Percentiles rank a stretch among this genome's conserved stretches.
Evolutionary conservation across 805 yeast genomes (phyloP).

Genomic region (Metschnikowia vanudenii): DNA sequence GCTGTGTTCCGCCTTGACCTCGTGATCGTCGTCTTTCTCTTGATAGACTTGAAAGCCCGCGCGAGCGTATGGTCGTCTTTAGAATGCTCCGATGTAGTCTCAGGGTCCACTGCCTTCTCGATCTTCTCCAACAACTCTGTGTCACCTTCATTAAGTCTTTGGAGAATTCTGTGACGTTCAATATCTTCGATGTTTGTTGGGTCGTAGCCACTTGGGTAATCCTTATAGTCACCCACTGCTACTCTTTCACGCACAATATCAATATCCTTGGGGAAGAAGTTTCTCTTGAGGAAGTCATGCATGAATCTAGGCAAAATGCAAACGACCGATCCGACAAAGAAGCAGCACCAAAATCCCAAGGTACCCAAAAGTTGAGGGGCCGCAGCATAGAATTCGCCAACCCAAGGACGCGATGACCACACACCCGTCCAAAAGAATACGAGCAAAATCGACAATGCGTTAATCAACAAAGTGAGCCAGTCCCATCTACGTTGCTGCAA

Average conservation of each 20-base stretch:
- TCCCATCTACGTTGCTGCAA: slow-evolving; percentile 78
- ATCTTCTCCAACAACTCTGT: slow-evolving; percentile 35
- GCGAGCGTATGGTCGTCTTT: slow-evolving; percentile 14
- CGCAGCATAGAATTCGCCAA: slow-evolving; percentile 62
- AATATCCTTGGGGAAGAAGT: slow-evolving; percentile 62
- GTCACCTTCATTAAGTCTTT: slow-evolving; percentile 32
- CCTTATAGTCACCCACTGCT: slow-evolving; percentile 49
- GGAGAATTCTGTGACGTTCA: slow-evolving; percentile 37
- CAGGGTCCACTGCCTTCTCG: slow-evolving; percentile 28
- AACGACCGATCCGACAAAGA: slow-evolving; percentile 52
- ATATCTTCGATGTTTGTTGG: slow-evolving; percentile 49
- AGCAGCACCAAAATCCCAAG: slow-evolving; percentile 61
- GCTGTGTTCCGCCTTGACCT: slow-evolving; percentile 24
- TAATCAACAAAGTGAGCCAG: slow-evolving; percentile 57
- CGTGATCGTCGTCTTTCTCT: slow-evolving; percentile 29
- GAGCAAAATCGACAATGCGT: slow-evolving; percentile 53
- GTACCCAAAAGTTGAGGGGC: slow-evolving; percentile 65
- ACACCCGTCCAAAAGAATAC: slow-evolving; percentile 79
- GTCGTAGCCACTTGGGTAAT: slow-evolving; percentile 50
- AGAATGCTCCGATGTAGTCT: slow-evolving; percentile 9
- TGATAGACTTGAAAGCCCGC: slow-evolving; percentile 34
- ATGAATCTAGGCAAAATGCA: slow-evolving; percentile 63
- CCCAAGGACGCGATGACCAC: slow-evolving; percentile 55
- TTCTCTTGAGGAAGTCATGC: slow-evolving; percentile 47
- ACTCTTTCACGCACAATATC: slow-evolving; percentile 70